phyloP scores from a whole-genome alignment of 371 early-diverging fungal species.

The Rhizomucor pusillus region DNA sequence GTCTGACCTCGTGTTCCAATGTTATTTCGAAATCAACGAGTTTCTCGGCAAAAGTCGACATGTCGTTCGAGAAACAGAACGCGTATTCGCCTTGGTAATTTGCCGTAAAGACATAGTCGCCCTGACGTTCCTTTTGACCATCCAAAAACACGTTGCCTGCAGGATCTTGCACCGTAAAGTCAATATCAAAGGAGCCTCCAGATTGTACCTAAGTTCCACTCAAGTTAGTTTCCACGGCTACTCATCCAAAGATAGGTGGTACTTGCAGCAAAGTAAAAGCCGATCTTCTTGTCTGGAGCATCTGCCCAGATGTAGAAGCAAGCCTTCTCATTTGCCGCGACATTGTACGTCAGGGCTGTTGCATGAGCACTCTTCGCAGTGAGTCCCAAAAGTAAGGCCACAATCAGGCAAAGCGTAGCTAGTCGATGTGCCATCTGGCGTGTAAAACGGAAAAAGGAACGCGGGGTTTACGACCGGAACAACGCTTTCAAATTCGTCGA shows the following conservation, averaged over 20 bases:
- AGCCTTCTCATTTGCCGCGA: slow-evolving; percentile 84
- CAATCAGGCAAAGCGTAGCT: neutral
- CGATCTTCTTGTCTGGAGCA: slow-evolving; percentile 78
- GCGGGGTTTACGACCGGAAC: too few relatives aligned
- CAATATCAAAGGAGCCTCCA: slow-evolving; percentile 91
- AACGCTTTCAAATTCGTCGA: neutral
- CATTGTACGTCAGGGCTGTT: slow-evolving; percentile 79
- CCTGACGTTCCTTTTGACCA: slow-evolving; percentile 85
- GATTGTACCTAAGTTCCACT: slow-evolving; percentile 90
- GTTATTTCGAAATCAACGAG: slow-evolving; percentile 90
- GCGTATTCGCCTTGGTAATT: slow-evolving; percentile 82
- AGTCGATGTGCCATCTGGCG: neutral
- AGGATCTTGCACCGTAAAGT: slow-evolving; percentile 80
- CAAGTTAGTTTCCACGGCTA: neutral
- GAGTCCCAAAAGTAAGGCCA: neutral
- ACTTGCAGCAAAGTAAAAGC: slow-evolving; percentile 96
- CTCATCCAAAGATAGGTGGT: neutral
- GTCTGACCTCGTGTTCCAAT: slow-evolving; percentile 76
- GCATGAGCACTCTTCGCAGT: slow-evolving; percentile 22
- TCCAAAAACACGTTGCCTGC: slow-evolving; percentile 54
- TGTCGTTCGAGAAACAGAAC: slow-evolving; percentile 90
- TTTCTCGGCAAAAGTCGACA: slow-evolving; percentile 89
- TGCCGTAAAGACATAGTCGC: slow-evolving; percentile 87
- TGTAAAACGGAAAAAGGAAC: neutral
- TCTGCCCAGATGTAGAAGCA: slow-evolving; percentile 78